These are phyloP conservation scores for Prunus dulcis DNA, from an alignment of 306 rosid species.

Conservation along the genomic window DNA sequence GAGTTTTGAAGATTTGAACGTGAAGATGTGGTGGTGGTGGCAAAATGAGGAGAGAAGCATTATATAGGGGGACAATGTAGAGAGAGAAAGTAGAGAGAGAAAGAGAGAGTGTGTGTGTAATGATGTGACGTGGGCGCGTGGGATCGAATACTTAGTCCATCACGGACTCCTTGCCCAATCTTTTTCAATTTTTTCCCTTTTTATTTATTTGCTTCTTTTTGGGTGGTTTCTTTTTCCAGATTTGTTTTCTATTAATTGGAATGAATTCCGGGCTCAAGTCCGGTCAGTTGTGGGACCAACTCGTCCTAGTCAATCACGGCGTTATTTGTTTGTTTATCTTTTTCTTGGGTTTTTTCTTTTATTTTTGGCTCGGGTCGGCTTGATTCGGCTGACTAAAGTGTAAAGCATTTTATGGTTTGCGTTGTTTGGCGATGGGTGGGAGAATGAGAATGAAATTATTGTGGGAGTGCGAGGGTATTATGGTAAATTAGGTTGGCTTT, in stretches of 20 bases:
- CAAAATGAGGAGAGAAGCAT: slow-evolving; percentile 27
- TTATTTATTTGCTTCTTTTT: not conserved
- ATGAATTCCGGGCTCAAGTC: slow-evolving; percentile 52
- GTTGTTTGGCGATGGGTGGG: slow-evolving; percentile 8
- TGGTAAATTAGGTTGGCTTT: not conserved
- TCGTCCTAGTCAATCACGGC: slow-evolving; percentile 51
- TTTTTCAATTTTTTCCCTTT: slow-evolving; percentile 5
- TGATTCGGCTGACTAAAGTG: not conserved
- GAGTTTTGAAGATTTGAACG: not conserved
- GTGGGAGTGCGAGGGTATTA: slow-evolving; percentile 22
- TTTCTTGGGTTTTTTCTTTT: not conserved
- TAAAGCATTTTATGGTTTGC: not conserved
- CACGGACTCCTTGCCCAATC: slow-evolving; percentile 56
- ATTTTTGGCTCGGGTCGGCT: slow-evolving; percentile 32
- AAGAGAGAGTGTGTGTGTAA: slow-evolving; percentile 30
- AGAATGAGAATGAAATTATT: slow-evolving; percentile 7
- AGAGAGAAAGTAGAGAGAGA: slow-evolving; percentile 51
- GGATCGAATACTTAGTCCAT: slow-evolving; percentile 51
- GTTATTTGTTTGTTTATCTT: not conserved
- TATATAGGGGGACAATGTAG: slow-evolving; percentile 66
- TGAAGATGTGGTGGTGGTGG: slow-evolving; percentile 1
- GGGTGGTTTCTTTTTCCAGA: slow-evolving; percentile 35
- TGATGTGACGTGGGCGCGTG: slow-evolving; percentile 85
- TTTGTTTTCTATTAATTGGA: slow-evolving; percentile 27
- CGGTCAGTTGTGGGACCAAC: slow-evolving; percentile 49